These are phyloP conservation scores for Massariosphaeria phaeospora DNA, from an alignment of 495 filamentous ascomycete genomes.

Conservation along the genomic window DNA sequence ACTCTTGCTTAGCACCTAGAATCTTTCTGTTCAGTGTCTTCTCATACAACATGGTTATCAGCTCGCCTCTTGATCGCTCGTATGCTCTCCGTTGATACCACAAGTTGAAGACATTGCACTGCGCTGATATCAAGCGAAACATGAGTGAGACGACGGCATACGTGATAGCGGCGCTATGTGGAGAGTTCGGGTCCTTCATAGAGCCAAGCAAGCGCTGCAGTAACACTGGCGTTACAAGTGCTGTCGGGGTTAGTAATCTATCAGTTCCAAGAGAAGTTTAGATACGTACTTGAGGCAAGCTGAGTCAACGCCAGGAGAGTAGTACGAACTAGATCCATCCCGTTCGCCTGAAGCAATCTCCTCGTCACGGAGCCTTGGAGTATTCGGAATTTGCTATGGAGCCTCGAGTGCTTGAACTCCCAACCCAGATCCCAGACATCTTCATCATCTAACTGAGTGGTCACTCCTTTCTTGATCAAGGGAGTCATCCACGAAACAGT, in stretches of 20 bases:
- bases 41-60: slow-evolving; percentile 84
- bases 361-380: slow-evolving; percentile 65
- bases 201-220: slow-evolving; percentile 66
- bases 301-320: slow-evolving; percentile 57
- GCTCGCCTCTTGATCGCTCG: slow-evolving; percentile 73
- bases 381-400: slow-evolving; percentile 68
- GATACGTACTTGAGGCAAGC: slow-evolving; percentile 48
- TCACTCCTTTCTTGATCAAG: slow-evolving; percentile 58
- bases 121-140: slow-evolving; percentile 55
- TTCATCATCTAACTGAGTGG: slow-evolving; percentile 61
- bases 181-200: slow-evolving; percentile 51
- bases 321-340: slow-evolving; percentile 66
- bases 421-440: slow-evolving; percentile 73
- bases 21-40: slow-evolving; percentile 75
- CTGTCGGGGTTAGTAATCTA: slow-evolving; percentile 22
- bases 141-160: slow-evolving; percentile 61
- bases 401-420: slow-evolving; percentile 67
- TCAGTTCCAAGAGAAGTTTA: slow-evolving; percentile 1
- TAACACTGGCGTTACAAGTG: slow-evolving; percentile 60
- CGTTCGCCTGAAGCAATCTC: slow-evolving; percentile 68
- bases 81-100: slow-evolving; percentile 75
- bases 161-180: slow-evolving; percentile 54
- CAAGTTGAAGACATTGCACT: slow-evolving; percentile 62
- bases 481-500: slow-evolving; percentile 78
- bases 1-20: slow-evolving; percentile 47